These are phyloP conservation scores for Boletus eberwhitei DNA, from an alignment of 768 basidiomycete species.

Conservation along the genomic window DNA sequence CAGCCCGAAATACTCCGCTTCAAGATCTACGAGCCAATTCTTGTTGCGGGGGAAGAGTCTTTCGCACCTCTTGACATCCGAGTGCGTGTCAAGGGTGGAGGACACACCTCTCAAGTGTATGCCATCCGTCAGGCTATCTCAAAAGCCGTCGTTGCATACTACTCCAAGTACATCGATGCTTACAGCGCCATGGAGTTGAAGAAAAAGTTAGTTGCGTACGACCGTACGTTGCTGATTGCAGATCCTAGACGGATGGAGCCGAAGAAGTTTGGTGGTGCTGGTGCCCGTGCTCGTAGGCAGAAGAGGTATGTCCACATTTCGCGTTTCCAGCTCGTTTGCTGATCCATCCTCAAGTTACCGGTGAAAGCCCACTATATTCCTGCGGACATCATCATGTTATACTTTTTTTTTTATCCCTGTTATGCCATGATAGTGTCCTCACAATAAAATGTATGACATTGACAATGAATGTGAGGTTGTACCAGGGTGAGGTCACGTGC, in stretches of 20 bases:
- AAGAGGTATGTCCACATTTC: slow-evolving; percentile 60
- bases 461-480: not conserved
- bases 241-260: slow-evolving; percentile 98
- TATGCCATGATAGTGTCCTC: slow-evolving; percentile 36
- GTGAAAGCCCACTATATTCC: slow-evolving; percentile 32
- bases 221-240: slow-evolving; percentile 85
- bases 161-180: slow-evolving; percentile 98
- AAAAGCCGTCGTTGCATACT: slow-evolving; percentile 96
- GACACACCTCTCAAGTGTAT: slow-evolving; percentile 98
- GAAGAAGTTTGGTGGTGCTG: slow-evolving; percentile 98
- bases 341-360: slow-evolving; percentile 61
- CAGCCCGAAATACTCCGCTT: slow-evolving; percentile 94
- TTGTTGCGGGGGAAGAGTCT: slow-evolving; percentile 88
- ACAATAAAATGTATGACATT: slow-evolving; percentile 29
- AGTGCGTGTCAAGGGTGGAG: slow-evolving; percentile 97
- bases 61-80: slow-evolving; percentile 91
- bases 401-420: slow-evolving; percentile 32
- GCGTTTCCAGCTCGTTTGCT: slow-evolving; percentile 6
- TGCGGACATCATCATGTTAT: slow-evolving; percentile 46
- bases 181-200: slow-evolving; percentile 96
- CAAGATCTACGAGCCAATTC: slow-evolving; percentile 97
- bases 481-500: slow-evolving; percentile 9
- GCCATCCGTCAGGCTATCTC: slow-evolving; percentile 98
- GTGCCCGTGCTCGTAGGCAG: slow-evolving; percentile 97
- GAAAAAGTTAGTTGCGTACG: slow-evolving; percentile 96